phyloP scores from a whole-genome alignment of 371 early-diverging fungal species.

The Mucor irregularis region DNA sequence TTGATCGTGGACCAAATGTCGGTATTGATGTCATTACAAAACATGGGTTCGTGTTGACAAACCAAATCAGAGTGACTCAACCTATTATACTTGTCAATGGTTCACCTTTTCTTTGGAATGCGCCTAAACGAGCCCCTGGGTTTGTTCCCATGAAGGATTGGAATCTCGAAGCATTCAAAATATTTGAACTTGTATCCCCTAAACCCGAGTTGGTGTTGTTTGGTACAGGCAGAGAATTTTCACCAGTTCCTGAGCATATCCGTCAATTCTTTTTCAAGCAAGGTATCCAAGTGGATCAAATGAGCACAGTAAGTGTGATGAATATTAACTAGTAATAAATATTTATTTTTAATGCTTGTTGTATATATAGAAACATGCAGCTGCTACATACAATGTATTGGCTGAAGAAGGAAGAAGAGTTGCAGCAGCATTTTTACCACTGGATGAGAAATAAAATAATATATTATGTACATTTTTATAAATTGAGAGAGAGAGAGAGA shows the following conservation, averaged over 20 bases:
- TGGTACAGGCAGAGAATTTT: constrained; percentile 58
- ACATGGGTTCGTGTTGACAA: constrained; percentile 51
- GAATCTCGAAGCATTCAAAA: constrained; percentile 42
- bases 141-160: constrained; percentile 36
- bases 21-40: constrained; percentile 50
- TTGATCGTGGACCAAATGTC: constrained; percentile 52
- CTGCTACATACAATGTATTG: constrained; percentile 63
- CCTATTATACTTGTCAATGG: constrained; percentile 53
- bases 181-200: constrained; percentile 51
- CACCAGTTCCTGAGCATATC: constrained; percentile 54
- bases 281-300: constrained; percentile 65
- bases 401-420: constrained; percentile 66
- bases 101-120: constrained; percentile 51
- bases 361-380: constrained; percentile 55
- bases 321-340: not conserved
- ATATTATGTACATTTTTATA: not conserved
- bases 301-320: constrained; percentile 54
- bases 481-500: too few species aligned
- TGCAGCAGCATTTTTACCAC: constrained; percentile 58
- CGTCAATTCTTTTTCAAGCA: constrained; percentile 50
- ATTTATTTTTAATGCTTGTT: not conserved
- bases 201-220: constrained; percentile 58
- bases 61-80: constrained; percentile 41
- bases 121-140: constrained; percentile 28
- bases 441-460: constrained; percentile 20